Base-by-base conservation (phyloP, 73 alveolate genomes). In the Halteria grandinella region DNA sequence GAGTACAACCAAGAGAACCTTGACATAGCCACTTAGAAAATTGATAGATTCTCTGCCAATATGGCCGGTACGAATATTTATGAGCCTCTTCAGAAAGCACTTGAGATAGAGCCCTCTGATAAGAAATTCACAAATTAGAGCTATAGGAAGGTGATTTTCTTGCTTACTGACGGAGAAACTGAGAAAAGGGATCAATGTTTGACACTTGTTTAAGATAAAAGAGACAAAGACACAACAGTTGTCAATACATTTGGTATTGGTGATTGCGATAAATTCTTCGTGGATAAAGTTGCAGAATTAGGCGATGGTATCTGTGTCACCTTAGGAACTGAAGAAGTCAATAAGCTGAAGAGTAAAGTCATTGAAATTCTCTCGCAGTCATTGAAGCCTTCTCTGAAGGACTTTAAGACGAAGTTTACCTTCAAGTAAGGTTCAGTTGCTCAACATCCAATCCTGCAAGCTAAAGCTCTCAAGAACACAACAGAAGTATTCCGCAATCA, bases 1-100 rank as follows among this genome's bases (percentile, higher is more conserved):
- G 76, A 59, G 62, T 74, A 81, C 44, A 83, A 10, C 39, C 78
- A 79, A 37, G 24, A 73, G 40, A 81, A 76, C 47, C 79, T 91
- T 24, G 40, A 88, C 23, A 40, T 33, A 1, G 88, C 97, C 17
- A 72, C 85, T 12, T 21, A 78, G n/a, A 29, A 34, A 52, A 72
- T 94, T 24, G 54, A 47, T 73, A n/a, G 50, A 8, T 89, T 94
- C 50, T 60, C 62, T 41, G 97, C 98, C 21, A 84, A 91, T 76
- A 85, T 94, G 96, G 97, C 96, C 37, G 98, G 98, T 23, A 94
- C 97, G 3, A 90, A 91, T 48, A 92, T 91, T 23, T 59, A 49
- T 32, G 4, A 49, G 8, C 83, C 83, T 3, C 58, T 70, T 6
- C 31, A 70, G 10, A 44, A 28, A 48, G 83, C 72, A 5, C 34